Conservation (phyloP, 2,329 filamentous ascomycete genomes). For the Ceratocystis papillata region DNA sequence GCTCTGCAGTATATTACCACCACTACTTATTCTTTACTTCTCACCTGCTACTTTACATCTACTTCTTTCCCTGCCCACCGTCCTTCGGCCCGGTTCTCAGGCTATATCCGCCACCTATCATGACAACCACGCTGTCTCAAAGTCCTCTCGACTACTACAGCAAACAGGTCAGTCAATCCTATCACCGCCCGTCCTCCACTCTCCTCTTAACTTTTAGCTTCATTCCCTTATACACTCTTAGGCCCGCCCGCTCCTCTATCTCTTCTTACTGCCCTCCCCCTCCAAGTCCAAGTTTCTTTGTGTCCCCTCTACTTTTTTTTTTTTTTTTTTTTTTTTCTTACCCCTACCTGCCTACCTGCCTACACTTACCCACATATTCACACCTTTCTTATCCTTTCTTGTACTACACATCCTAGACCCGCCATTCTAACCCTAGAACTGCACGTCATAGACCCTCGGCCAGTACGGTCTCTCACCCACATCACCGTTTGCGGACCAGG, state of each 20-base stretch:
- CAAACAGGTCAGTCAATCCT: conserved; percentile 19
- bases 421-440: neutral
- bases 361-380: neutral
- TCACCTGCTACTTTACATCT: neutral
- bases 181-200: neutral
- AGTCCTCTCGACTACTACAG: conserved; percentile 22
- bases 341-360: no score
- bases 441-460: neutral
- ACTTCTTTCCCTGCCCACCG: neutral
- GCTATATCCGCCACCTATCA: conserved; percentile 1
- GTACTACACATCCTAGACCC: neutral
- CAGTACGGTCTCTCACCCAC: conserved; percentile 16
- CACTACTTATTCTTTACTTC: neutral
- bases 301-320: neutral
- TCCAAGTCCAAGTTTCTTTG: no score
- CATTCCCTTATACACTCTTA: neutral
- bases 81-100: neutral
- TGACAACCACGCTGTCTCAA: conserved; percentile 22
- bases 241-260: no score
- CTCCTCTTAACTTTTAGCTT: neutral
- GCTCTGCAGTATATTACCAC: neutral
- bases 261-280: no score
- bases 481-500: conserved; percentile 17
- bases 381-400: neutral
- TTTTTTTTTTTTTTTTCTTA: neutral